A percentile compares a stretch with the other conserved stretches of the same genome.
phyloP scores from a whole-genome alignment of 2,329 filamentous ascomycete genomes.

The Amesomyces nigricolor region DNA sequence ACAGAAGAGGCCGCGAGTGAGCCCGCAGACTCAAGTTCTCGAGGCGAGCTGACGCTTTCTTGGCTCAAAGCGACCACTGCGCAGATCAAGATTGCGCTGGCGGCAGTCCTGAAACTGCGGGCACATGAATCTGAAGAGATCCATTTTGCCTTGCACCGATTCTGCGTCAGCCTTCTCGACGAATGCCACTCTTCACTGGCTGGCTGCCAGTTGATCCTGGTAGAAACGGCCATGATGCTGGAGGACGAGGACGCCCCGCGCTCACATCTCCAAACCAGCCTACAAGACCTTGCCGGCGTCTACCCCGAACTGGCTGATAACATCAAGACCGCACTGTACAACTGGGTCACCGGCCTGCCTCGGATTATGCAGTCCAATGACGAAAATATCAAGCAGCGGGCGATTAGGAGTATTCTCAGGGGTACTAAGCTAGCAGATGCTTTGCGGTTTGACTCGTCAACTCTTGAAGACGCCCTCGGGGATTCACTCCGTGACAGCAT shows the following conservation, averaged over 20 bases:
- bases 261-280: constrained; percentile 37
- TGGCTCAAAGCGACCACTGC: constrained; percentile 78
- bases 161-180: constrained; percentile 72
- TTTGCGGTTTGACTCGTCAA: constrained; percentile 58
- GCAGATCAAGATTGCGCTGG: constrained; percentile 78
- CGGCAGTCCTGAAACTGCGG: constrained; percentile 69
- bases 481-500: constrained; percentile 71
- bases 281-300: constrained; percentile 55
- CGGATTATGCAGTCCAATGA: constrained; percentile 79
- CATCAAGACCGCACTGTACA: constrained; percentile 64
- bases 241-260: constrained; percentile 39
- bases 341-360: constrained; percentile 76
- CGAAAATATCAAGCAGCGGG: constrained; percentile 66
- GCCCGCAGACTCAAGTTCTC: constrained; percentile 20
- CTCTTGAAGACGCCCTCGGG: constrained; percentile 62
- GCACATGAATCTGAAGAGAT: constrained; percentile 66
- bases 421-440: constrained; percentile 61
- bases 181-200: constrained; percentile 69
- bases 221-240: constrained; percentile 72
- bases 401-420: constrained; percentile 70
- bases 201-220: constrained; percentile 63
- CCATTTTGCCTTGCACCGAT: constrained; percentile 56
- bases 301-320: constrained; percentile 50
- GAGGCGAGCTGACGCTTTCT: constrained; percentile 40
- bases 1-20: constrained; percentile 18